Evolutionary conservation across 352 stramenopile genomes (phyloP).

Genomic region (Globisporangium lucens): DNA sequence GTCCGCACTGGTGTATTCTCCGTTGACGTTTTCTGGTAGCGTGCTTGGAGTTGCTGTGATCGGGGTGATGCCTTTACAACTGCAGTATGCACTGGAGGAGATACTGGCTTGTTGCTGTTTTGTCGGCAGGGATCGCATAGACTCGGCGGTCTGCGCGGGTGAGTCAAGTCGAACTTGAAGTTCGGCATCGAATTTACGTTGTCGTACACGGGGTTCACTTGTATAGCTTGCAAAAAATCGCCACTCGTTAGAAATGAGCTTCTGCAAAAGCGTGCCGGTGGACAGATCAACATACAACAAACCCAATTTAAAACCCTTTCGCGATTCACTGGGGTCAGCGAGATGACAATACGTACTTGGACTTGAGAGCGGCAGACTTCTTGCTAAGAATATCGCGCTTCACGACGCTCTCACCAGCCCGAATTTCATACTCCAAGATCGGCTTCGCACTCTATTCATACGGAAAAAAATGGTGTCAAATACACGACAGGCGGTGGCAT

Average conservation of each 20-base stretch:
- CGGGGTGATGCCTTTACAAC: constrained; percentile 20
- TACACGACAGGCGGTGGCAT: background rate
- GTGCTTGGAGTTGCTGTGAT: constrained; percentile 24
- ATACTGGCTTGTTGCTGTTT: constrained; percentile 1
- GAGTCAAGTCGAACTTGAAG: constrained; percentile 29
- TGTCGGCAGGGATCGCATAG: background rate
- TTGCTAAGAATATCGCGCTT: constrained; percentile 34
- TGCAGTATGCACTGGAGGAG: background rate
- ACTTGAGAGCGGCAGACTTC: constrained; percentile 6
- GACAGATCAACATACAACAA: background rate
- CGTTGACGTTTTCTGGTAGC: background rate
- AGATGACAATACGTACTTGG: constrained; percentile 22
- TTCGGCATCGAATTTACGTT: constrained; percentile 20
- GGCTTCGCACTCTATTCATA: constrained; percentile 13
- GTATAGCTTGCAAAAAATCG: constrained; percentile 35
- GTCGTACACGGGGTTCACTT: constrained; percentile 37
- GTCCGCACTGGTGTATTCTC: background rate
- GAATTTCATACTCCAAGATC: constrained; percentile 41
- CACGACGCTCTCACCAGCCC: constrained; percentile 49
- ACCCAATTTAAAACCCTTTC: background rate
- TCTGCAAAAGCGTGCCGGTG: constrained; percentile 11
- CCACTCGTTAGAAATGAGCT: constrained; percentile 39
- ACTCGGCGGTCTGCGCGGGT: constrained; percentile 5
- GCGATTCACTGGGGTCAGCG: too few species aligned
- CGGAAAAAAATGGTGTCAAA: background rate